Conservation (phyloP, 345 rosid genomes). For the Dipteronia dyeriana region DNA sequence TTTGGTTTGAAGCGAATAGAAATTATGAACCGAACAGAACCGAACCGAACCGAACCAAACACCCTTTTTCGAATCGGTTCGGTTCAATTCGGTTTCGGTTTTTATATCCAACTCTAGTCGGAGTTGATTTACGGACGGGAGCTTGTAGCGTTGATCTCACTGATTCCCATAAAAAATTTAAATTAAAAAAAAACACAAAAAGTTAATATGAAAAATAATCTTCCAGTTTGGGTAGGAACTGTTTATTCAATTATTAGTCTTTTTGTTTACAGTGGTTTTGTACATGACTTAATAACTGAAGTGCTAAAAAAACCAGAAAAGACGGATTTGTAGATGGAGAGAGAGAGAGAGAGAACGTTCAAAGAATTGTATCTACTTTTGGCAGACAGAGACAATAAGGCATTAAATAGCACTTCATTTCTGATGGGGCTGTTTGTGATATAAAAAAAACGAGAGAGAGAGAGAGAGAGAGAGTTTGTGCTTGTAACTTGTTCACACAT, state of each 20-base stretch:
- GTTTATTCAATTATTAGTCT: neutral
- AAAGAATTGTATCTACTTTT: neutral
- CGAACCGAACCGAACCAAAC: no score
- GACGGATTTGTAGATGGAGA: neutral
- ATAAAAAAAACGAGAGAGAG: neutral
- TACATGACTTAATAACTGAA: no score
- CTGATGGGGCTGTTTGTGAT: neutral
- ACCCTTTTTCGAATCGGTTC: no score
- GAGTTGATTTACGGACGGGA: no score
- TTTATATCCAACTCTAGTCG: no score
- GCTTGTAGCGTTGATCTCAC: no score
- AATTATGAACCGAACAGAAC: no score
- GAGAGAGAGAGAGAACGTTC: neutral
- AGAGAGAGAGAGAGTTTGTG: neutral
- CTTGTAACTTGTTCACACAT: neutral
- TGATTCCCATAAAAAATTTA: no score
- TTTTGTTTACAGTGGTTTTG: conserved; percentile 1
- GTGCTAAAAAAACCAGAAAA: neutral
- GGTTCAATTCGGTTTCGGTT: no score
- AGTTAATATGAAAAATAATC: neutral
- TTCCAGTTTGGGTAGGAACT: neutral
- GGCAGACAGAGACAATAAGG: neutral
- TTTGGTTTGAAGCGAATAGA: no score
- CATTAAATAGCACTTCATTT: conserved; percentile 21
- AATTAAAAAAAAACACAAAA: no score